Conservation (phyloP, 768 basidiomycete species). For the Pholiota conissans region DNA sequence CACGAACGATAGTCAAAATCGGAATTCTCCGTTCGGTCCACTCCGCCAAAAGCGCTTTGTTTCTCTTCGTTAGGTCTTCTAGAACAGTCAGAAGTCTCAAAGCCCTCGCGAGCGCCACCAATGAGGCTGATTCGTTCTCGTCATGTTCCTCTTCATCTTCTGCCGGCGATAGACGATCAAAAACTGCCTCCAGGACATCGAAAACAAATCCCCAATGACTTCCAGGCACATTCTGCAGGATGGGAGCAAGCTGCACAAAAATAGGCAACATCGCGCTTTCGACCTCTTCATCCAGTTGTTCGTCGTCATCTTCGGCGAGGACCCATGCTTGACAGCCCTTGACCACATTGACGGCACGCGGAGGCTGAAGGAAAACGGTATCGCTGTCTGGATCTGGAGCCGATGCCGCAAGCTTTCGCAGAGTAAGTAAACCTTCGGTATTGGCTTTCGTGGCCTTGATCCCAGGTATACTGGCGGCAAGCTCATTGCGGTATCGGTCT, state of each 20-base stretch:
- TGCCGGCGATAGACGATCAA: conserved; percentile 49
- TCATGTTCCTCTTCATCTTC: conserved; percentile 19
- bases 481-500: conserved; percentile 84
- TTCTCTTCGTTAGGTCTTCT: conserved; percentile 68
- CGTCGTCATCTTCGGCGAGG: conserved; percentile 55
- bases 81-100: conserved; percentile 66
- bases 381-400: conserved; percentile 83
- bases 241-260: conserved; percentile 76
- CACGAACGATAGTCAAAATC: conserved; percentile 58
- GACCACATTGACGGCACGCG: conserved; percentile 82
- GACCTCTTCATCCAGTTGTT: conserved; percentile 74
- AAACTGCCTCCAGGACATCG: conserved; percentile 82
- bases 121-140: conserved; percentile 50
- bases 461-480: conserved; percentile 78
- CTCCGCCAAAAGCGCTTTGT: conserved; percentile 66
- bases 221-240: conserved; percentile 84
- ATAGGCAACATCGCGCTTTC: conserved; percentile 77
- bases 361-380: conserved; percentile 80
- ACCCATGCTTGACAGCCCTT: conserved; percentile 88
- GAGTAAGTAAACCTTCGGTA: conserved; percentile 62
- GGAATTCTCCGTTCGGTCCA: conserved; percentile 62
- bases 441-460: conserved; percentile 64
- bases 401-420: conserved; percentile 68
- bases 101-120: conserved; percentile 69
- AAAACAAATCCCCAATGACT: conserved; percentile 93